Conservation (phyloP, 352 stramenopile genomes). For the Globisporangium lucens region DNA sequence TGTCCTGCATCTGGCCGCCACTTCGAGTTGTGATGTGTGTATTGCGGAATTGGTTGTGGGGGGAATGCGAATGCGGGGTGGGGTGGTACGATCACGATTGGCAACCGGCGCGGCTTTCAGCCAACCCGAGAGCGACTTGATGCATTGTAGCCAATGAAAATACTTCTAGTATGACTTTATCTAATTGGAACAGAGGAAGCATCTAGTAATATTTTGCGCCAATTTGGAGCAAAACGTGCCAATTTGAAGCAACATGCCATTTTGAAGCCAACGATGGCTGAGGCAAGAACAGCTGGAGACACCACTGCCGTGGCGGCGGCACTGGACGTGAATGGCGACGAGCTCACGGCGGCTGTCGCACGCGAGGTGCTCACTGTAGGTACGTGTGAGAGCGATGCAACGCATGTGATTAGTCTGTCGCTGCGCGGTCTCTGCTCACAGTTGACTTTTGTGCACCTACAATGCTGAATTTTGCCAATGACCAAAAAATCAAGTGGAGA, state of each 20-base stretch:
- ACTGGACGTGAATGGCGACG: constrained; percentile 14
- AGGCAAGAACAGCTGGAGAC: not conserved
- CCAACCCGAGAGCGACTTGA: no score
- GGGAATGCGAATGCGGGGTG: not conserved
- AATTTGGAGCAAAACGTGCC: no score
- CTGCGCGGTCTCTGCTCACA: not conserved
- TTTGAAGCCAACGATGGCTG: not conserved
- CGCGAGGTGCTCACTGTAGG: constrained; percentile 27
- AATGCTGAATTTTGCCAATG: not conserved
- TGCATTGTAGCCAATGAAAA: no score
- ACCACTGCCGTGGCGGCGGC: not conserved
- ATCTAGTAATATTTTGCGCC: no score
- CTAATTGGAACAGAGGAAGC: no score
- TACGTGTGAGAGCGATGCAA: not conserved
- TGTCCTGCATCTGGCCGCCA: not conserved
- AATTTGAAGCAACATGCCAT: not conserved
- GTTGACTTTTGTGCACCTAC: not conserved
- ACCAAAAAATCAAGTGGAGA: constrained; percentile 28
- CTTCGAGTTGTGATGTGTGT: not conserved
- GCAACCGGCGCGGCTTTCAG: not conserved
- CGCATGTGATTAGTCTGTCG: not conserved
- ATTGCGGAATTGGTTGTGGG: not conserved
- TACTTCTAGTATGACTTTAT: no score
- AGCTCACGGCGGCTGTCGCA: constrained; percentile 17
- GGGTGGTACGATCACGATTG: not conserved